Evolutionary conservation across 305 asterid species (phyloP), one percentile per base, ranked within the genome.

Genomic region (Rubia tinctorum): DNA sequence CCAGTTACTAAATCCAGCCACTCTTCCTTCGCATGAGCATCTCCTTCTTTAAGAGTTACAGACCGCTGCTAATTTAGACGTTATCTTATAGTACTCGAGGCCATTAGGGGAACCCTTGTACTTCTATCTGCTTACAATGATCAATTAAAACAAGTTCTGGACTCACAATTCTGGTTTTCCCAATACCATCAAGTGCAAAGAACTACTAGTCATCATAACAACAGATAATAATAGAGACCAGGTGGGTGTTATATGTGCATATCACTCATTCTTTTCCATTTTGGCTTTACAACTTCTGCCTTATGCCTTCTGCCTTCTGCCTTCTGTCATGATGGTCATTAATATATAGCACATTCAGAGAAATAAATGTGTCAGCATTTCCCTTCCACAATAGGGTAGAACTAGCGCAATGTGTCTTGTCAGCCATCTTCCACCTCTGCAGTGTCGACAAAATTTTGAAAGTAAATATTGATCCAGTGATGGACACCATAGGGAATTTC

Each of bases 361-460:
- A 30, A 1, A 3, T 1, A 30, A 30, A 30, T 30, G 34, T 30
- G 34, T 30, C 34, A 30, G 34, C 34, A 30, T 30, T 1, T 30
- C 34, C 17, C 47, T 14, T 43, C 55, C 9, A 13, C 20, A 12
- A 53, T 56, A 10, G 71, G 37, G 25, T 23, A 51, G 22, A 5
- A 1, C 37, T 13, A 2, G 58, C 42, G n/a, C 13, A 61, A 7
- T 4, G 40, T 17, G 40, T n/a, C 56, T 53, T 60, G 72, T 84
- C 83, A 86, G 72, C 79, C 85, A 76, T 91, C 96, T 81, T 87
- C 96, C 4, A 84, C 67, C 76, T 91, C 95, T 89, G 90, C 87
- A 79, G 59, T 40, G 75, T 23, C 34, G 74, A 69, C 22, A 7
- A 40, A 67, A 45, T 70, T 44, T 20, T 5, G 68, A 22, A 27